Evolutionary conservation across 2,329 filamentous ascomycete species (phyloP).

Genomic region (Talaromyces sp.): DNA sequence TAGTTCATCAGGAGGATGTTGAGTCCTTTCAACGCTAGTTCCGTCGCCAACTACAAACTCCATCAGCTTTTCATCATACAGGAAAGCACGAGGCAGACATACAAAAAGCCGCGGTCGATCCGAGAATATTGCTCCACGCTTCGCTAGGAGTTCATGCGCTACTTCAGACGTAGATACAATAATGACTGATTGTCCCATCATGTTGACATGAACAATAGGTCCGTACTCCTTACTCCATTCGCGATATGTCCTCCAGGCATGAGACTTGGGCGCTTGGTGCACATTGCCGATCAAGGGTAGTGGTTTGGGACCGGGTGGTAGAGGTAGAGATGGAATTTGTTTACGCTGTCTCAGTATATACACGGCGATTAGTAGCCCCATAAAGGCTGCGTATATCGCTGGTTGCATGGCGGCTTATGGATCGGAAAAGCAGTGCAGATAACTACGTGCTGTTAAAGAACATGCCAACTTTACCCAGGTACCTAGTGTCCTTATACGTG

Average conservation of each 20-base stretch:
- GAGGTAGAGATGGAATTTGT: neutral
- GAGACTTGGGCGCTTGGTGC: constrained; percentile 23
- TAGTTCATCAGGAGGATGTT: constrained; percentile 51
- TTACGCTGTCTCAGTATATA: neutral
- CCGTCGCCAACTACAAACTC: constrained; percentile 14
- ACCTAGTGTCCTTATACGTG: too few relatives aligned
- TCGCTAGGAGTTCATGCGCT: constrained; percentile 36
- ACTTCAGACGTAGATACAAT: constrained; percentile 30
- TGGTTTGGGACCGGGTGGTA: constrained; percentile 21
- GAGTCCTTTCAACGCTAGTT: constrained; percentile 30
- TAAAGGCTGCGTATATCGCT: constrained; percentile 1
- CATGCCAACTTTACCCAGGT: too few relatives aligned
- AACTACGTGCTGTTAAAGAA: too few relatives aligned
- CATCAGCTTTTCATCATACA: neutral
- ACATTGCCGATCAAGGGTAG: constrained; percentile 24
- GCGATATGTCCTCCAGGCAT: constrained; percentile 24
- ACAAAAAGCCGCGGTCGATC: constrained; percentile 28
- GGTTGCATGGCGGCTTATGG: neutral
- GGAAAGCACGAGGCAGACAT: neutral
- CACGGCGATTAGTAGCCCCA: neutral
- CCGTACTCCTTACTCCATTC: constrained; percentile 34
- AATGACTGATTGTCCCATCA: constrained; percentile 32
- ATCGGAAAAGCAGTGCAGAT: too few relatives aligned
- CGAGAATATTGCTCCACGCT: constrained; percentile 34
- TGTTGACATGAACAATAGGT: constrained; percentile 32